Base-by-base conservation (phyloP, 441 rosid genomes). In the Populus hybrid region DNA sequence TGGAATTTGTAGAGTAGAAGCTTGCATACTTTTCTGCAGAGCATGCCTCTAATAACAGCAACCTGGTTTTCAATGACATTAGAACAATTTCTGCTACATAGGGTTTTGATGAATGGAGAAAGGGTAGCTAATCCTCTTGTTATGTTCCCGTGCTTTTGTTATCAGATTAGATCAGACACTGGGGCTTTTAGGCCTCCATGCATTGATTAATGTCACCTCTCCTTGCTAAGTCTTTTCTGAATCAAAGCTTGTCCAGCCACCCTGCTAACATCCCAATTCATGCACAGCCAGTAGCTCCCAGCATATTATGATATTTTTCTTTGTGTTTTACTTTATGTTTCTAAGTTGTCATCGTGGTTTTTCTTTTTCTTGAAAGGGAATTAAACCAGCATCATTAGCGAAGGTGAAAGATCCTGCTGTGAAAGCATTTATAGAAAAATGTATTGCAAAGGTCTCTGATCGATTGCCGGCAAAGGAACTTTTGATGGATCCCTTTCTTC, bases 381-480 rank as follows among this genome's bases (percentile, higher is more conserved):
- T 92, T 70, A 93, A 90, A 81, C 99, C 99, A 63, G 99, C 95
- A 46, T 87, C 99, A 10, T 87, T 94, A 85, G 88, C 82, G 34
- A 94, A 90, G 80, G 98, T 94, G 83, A 82, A 81, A 66, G 91
- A 93, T 83, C 87, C 83, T 6, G 84, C 84, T 50, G 92, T 93
- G 53, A 89, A 77, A 85, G 79, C 82, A 73, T 94, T 94, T 84
- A 93, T 94, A 77, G 97, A 90, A 84, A 94, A 94, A 85, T 94
- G 99, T 76, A 91, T 92, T 61, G 86, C 97, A 23, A 87, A 83
- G 61, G 97, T 88, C 75, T 86, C 98, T 11, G 87, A 88, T 11
- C 90, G 98, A 64, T 83, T 90, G 77, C 74, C 95, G 3, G 98
- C 98, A 57, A 88, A 85, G 85, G 93, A 94, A 81, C 98, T 92